phyloP scores from a whole-genome alignment of 2,329 filamentous ascomycete genomes.

The Biscogniauxia mediterranea region DNA sequence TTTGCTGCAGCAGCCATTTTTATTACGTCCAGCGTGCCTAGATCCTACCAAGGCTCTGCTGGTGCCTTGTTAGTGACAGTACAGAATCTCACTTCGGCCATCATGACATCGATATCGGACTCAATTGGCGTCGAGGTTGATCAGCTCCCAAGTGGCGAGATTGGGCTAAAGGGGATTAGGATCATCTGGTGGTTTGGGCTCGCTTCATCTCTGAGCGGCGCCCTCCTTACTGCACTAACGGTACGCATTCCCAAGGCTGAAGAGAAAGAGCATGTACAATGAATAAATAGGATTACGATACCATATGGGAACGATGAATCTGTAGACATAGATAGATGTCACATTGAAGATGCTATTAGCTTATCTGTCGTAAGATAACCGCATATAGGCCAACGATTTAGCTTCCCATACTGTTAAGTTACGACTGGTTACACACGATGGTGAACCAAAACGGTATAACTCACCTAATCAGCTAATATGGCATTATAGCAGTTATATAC shows the following conservation, averaged over 20 bases:
- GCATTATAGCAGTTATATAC: no score
- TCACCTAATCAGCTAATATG: no score
- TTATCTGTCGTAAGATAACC: no score
- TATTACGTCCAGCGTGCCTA: constrained; percentile 44
- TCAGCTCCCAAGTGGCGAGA: constrained; percentile 11
- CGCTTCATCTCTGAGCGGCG: constrained; percentile 17
- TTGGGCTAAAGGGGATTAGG: constrained; percentile 18
- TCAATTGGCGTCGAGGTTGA: constrained; percentile 33
- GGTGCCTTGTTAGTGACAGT: constrained; percentile 46
- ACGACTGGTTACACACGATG: no score
- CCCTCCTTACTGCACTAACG: constrained; percentile 19
- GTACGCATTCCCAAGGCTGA: constrained; percentile 26
- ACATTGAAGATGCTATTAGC: no score
- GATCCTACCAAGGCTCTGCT: constrained; percentile 46
- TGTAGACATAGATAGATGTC: no score
- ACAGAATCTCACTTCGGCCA: constrained; percentile 44
- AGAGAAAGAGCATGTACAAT: constrained; percentile 26
- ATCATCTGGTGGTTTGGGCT: constrained; percentile 30
- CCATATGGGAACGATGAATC: no score
- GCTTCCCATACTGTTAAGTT: no score
- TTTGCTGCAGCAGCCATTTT: constrained; percentile 49
- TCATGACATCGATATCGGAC: constrained; percentile 36
- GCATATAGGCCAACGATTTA: no score
- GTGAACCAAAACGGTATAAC: no score
- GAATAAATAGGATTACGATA: constrained; percentile 4